A percentile compares a stretch with the other conserved stretches of the same genome.
These are phyloP conservation scores for Coemansia sp. DNA, from an alignment of 192 early-diverging fungal species.

Conservation along the genomic window DNA sequence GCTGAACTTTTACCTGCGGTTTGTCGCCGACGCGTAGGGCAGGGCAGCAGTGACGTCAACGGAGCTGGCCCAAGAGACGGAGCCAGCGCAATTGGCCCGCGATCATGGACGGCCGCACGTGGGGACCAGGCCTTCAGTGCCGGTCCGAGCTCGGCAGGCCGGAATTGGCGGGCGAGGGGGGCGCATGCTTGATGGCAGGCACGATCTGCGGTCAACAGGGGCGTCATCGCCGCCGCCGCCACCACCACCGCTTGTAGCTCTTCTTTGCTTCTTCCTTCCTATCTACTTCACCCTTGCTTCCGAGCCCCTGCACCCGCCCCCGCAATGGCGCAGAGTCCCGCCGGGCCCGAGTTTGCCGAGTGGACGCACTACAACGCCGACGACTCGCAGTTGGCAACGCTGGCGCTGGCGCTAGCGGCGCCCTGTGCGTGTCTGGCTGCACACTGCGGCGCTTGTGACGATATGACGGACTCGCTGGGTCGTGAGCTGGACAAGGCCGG, in stretches of 20 bases:
- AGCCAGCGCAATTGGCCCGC: no score
- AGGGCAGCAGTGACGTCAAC: no score
- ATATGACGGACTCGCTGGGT: conserved; percentile 13
- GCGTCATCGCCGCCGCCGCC: neutral
- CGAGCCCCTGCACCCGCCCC: neutral
- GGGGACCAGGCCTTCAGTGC: no score
- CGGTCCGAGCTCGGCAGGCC: no score
- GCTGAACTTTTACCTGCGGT: conserved; percentile 66
- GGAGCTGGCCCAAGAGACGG: no score
- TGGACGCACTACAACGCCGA: conserved; percentile 41
- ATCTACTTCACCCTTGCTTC: neutral
- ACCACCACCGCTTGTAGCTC: neutral
- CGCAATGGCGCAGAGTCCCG: neutral
- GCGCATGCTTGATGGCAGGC: conserved; percentile 4
- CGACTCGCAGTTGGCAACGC: conserved; percentile 13
- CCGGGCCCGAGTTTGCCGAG: conserved; percentile 38
- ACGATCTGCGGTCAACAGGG: neutral
- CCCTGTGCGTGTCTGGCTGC: neutral
- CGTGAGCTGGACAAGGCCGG: conserved; percentile 34
- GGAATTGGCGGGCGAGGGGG: no score
- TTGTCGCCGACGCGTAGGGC: no score
- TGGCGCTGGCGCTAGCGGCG: conserved; percentile 12
- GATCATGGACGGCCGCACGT: no score
- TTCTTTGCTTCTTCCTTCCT: no score
- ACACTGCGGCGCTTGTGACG: conserved; percentile 12